Base-by-base conservation (phyloP, 306 rosid species). In the Urtica urens region DNA sequence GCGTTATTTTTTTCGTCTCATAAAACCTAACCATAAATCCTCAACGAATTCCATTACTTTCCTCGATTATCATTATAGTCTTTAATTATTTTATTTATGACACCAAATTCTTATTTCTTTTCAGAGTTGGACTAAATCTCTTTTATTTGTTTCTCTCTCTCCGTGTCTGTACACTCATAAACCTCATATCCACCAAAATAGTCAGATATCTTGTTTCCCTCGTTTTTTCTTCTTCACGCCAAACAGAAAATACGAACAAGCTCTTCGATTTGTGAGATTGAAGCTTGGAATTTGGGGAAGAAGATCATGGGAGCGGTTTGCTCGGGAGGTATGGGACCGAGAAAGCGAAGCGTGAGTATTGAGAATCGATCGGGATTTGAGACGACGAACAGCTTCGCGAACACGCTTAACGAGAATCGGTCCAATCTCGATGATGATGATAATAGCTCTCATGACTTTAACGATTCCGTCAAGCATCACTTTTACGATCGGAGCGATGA, bases 241-340 rank as follows among this genome's bases (percentile, higher is more conserved):
- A n/a, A n/a, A n/a, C n/a, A n/a, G n/a, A n/a, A n/a, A n/a, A n/a
- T 28, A 4, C 10, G 33, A 28, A 10, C 6, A 28, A 4, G 4
- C 10, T 28, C 10, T 28, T 28, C 33, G 6, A 4, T 10, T 28
- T 28, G 33, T 28, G 10, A 28, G 33, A 4, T n/a, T 28, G 14
- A 29, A n/a, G 10, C 26, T 6, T 15, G 18, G 46, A 12, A 28
- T 24, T 16, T 20, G 23, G 7, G 43, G 45, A 57, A 60, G 30
- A 15, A 19, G 26, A 57, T 21, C 57, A 87, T 87, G 96, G 96
- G 96, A 24, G 96, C 71, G 57, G 71, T 82, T 41, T 87, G 96
- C 57, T 69, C 94, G 2, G 80, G 73, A 3, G 94, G 92, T 21
- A 51, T 64, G 55, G 42, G n/a, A n/a, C n/a, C 40, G 3, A 35